Base-by-base conservation (phyloP, 2,329 filamentous ascomycete species). In the Huntiella moniliformis region DNA sequence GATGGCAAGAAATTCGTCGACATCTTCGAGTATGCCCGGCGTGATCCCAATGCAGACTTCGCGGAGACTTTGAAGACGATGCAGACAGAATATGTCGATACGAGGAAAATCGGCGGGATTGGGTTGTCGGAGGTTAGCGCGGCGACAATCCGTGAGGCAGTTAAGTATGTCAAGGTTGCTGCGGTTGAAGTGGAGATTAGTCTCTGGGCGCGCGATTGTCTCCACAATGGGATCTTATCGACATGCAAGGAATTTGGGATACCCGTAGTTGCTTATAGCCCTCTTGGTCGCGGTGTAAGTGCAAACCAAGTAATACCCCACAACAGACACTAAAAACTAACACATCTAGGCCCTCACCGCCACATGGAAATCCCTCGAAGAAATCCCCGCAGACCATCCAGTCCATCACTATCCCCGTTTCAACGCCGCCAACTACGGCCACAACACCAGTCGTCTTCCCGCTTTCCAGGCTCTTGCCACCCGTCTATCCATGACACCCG, bases 251-350 rank as follows among this genome's bases (percentile, higher is more conserved):
- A 87, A 56, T 60, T 80, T 39, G 63, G 67, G 40, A 84, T 88
- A 50, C 77, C 79, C 0, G 62, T 87, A 41, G 61, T 84, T 33
- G 79, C 78, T 0, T 87, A 85, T 60, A 79, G 77, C 38, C 82
- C 82, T 1, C 64, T 86, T 0, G 77, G 80, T 4, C 64, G 71
- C 18, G 68, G 69, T 1, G 62, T 65, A 56, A 54, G 61, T 57
- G 3, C 16, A 22, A 3, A 39, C 17, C n/a, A n/a, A n/a, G n/a
- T n/a, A 35, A 35, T 35, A 35, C 10, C 33, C n/a, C 10, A 35
- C 33, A n/a, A 35, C 37, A n/a, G n/a, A n/a, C n/a, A n/a, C n/a
- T 52, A 15, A 33, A 48, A 44, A 50, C 56, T 44, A 73, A 68
- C 18, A 64, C 3, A 71, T 66, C 34, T 60, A 67, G 41, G 65